phyloP scores from a whole-genome alignment of 2,329 filamentous ascomycete genomes.

The Gremmenia infestans region DNA sequence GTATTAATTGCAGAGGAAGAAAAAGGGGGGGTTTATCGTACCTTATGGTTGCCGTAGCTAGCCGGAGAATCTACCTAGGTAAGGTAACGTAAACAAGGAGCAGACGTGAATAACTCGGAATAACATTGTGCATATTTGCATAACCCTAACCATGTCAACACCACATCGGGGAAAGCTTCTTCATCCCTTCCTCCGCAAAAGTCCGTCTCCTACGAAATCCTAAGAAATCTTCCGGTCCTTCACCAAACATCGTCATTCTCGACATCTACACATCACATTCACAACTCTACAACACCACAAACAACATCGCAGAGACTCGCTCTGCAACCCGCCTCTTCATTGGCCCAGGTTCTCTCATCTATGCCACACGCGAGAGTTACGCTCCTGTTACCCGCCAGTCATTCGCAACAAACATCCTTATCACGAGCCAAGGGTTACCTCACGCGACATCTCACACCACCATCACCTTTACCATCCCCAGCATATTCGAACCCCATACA shows the following conservation, averaged over 20 bases:
- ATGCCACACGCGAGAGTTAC: neutral
- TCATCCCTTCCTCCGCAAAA: too few relatives aligned
- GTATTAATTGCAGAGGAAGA: too few relatives aligned
- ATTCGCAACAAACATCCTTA: constrained; percentile 11
- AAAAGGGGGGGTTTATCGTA: too few relatives aligned
- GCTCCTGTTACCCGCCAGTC: neutral
- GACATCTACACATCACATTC: neutral
- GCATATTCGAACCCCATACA: neutral
- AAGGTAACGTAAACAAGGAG: too few relatives aligned
- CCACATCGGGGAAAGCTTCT: neutral
- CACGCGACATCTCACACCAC: constrained; percentile 17
- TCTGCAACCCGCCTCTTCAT: constrained; percentile 19
- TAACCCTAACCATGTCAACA: neutral
- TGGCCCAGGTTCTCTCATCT: constrained; percentile 13
- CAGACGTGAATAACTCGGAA: neutral
- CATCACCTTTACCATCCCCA: constrained; percentile 3
- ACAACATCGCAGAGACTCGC: neutral
- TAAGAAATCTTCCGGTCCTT: too few relatives aligned
- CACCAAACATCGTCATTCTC: neutral
- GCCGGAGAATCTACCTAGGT: too few relatives aligned
- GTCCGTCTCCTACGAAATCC: neutral
- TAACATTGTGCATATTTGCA: neutral
- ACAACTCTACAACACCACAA: neutral
- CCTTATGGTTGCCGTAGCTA: too few relatives aligned
- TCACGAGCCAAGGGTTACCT: constrained; percentile 13